A percentile compares a stretch with the other conserved stretches of the same genome.
phyloP scores from a whole-genome alignment of 176 grass and related monocot species.

The Tillandsia leiboldiana region DNA sequence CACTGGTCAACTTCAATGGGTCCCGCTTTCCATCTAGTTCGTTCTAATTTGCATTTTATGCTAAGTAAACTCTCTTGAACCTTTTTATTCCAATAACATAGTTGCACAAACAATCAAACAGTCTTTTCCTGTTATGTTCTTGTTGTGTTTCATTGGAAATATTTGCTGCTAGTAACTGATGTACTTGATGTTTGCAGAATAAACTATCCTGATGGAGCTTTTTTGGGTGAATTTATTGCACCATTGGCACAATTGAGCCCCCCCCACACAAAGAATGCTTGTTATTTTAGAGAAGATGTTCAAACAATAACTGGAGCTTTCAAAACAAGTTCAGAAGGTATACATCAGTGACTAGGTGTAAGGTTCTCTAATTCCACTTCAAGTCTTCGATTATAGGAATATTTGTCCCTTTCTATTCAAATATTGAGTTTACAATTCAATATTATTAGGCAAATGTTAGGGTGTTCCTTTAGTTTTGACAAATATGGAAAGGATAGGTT shows the following conservation, averaged over 20 bases:
- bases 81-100: too few relatives aligned
- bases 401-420: neutral
- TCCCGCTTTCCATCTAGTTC: too few relatives aligned
- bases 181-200: conserved; percentile 36
- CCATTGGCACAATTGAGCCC: conserved; percentile 36
- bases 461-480: neutral
- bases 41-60: too few relatives aligned
- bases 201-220: conserved; percentile 39
- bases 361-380: neutral
- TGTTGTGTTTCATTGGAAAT: too few relatives aligned
- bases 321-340: conserved; percentile 20
- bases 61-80: too few relatives aligned
- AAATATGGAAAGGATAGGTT: neutral
- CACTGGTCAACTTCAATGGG: too few relatives aligned
- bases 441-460: neutral
- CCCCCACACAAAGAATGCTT: conserved; percentile 30
- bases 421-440: neutral
- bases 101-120: too few relatives aligned
- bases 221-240: conserved; percentile 41
- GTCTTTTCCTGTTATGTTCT: too few relatives aligned
- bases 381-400: neutral
- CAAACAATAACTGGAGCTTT: conserved; percentile 23
- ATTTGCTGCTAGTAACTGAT: neutral
- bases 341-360: neutral
- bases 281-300: conserved; percentile 38